Conservation (phyloP, 768 basidiomycete species). For the Leccinum pellstonianum region DNA sequence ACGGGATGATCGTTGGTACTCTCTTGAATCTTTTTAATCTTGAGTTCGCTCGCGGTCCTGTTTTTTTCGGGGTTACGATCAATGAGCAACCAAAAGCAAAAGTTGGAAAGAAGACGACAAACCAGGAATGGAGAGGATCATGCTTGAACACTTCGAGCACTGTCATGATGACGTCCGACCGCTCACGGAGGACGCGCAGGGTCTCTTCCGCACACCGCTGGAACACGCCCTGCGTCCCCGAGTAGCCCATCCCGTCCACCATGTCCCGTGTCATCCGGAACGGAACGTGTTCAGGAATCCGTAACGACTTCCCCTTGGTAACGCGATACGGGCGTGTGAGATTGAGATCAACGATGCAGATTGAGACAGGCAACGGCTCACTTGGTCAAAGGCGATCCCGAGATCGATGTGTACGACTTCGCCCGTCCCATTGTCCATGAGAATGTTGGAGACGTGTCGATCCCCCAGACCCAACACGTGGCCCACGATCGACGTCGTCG, state of each 20-base stretch:
- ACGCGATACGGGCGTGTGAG: background rate
- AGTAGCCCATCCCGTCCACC: conserved; percentile 89
- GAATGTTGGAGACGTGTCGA: conserved; percentile 88
- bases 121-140: conserved; percentile 95
- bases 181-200: conserved; percentile 81
- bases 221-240: conserved; percentile 92
- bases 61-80: background rate
- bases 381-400: conserved; percentile 96
- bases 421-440: conserved; percentile 78
- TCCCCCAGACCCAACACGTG: conserved; percentile 92
- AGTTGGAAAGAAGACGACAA: conserved; percentile 18
- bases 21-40: conserved; percentile 64
- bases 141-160: conserved; percentile 96
- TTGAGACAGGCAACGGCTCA: conserved; percentile 28
- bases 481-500: conserved; percentile 91
- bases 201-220: conserved; percentile 95
- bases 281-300: conserved; percentile 84
- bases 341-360: background rate
- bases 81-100: background rate
- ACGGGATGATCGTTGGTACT: conserved; percentile 29
- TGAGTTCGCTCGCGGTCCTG: conserved; percentile 79
- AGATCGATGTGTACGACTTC: conserved; percentile 96
- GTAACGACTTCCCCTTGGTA: conserved; percentile 73
- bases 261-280: conserved; percentile 95
- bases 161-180: conserved; percentile 87